Evolutionary conservation across 1,139 yeast genomes (phyloP).

Genomic region (Suhomyces atakaporum): DNA sequence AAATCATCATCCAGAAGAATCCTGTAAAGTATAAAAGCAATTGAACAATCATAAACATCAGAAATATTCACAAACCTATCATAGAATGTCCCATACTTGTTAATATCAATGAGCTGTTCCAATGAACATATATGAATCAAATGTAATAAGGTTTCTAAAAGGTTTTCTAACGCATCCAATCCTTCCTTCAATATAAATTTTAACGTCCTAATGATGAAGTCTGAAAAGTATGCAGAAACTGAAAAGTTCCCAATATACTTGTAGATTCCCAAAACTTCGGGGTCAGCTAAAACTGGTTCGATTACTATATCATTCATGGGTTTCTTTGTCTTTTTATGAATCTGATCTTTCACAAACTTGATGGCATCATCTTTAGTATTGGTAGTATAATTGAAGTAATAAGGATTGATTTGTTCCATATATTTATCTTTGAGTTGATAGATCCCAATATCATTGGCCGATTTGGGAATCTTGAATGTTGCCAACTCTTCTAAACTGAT

Average conservation of each 20-base stretch:
- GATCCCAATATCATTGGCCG: constrained; percentile 65
- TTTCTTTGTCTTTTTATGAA: constrained; percentile 32
- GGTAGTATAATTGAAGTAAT: constrained; percentile 73
- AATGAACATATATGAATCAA: constrained; percentile 59
- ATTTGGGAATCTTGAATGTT: constrained; percentile 61
- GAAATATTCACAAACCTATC: constrained; percentile 36
- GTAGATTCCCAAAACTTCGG: constrained; percentile 36
- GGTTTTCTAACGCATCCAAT: constrained; percentile 49
- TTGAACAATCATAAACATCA: constrained; percentile 35
- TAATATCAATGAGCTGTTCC: constrained; percentile 33
- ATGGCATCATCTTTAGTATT: constrained; percentile 77
- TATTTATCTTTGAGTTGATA: constrained; percentile 66
- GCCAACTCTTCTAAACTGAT: constrained; percentile 62
- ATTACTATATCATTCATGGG: constrained; percentile 49
- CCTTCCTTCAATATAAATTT: constrained; percentile 43
- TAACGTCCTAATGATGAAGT: constrained; percentile 53
- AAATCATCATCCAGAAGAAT: constrained; percentile 44
- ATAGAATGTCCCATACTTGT: constrained; percentile 36
- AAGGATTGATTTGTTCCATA: constrained; percentile 67
- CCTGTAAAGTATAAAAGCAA: constrained; percentile 48
- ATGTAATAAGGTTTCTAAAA: constrained; percentile 64
- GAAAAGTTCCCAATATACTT: constrained; percentile 46
- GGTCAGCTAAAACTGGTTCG: constrained; percentile 41
- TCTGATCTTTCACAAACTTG: constrained; percentile 53
- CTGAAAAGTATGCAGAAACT: constrained; percentile 51